Percentiles rank a stretch among this genome's conserved stretches.
Conservation (phyloP, 352 stramenopile genomes). For the Globisporangium ultimum region DNA sequence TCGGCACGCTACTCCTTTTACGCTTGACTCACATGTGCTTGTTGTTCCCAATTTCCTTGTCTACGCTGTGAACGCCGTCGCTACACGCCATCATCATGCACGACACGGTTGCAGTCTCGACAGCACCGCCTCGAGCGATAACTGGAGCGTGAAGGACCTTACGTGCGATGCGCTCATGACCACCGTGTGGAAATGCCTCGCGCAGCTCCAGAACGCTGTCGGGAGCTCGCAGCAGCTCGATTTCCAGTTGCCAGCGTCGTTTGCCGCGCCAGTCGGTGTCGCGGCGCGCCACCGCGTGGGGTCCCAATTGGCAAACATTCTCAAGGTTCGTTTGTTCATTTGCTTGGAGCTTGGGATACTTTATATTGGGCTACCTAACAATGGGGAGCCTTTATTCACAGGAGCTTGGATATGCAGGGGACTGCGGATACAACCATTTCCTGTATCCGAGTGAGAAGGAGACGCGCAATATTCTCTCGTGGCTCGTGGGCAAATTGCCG, state of each 20-base stretch:
- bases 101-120: conserved; percentile 5
- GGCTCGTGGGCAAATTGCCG: conserved; percentile 77
- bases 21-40: background rate
- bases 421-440: conserved; percentile 89
- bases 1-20: background rate
- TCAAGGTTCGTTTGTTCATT: conserved; percentile 46
- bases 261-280: conserved; percentile 42
- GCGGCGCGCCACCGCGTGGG: conserved; percentile 72
- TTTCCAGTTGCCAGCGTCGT: conserved; percentile 23
- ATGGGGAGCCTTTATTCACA: too few species aligned
- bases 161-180: conserved; percentile 39
- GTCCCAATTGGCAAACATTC: conserved; percentile 59
- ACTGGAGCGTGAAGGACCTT: conserved; percentile 26
- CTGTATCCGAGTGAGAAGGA: conserved; percentile 85
- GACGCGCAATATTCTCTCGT: conserved; percentile 75
- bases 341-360: too few species aligned
- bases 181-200: conserved; percentile 46
- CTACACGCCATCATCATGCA: background rate
- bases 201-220: conserved; percentile 26
- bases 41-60: background rate
- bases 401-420: conserved; percentile 75
- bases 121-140: background rate
- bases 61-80: too few species aligned
- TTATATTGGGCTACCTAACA: background rate
- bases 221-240: conserved; percentile 12